Percentiles rank a stretch among this genome's conserved stretches.
phyloP scores from a whole-genome alignment of 2,329 filamentous ascomycete species.

The Alternaria arborescens region DNA sequence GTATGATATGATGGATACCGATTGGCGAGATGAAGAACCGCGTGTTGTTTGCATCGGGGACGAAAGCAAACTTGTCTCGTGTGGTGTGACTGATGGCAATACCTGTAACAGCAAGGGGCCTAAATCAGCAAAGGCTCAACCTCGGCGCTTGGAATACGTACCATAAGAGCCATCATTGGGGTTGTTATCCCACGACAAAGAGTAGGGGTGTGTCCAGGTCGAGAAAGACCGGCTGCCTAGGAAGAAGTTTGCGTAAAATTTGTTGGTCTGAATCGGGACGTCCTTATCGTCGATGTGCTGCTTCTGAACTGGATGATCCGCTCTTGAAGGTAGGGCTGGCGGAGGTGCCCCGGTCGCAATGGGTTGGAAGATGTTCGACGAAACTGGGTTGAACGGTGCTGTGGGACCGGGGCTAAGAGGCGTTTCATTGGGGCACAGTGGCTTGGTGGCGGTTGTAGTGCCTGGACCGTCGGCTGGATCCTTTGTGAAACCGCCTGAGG shows the following conservation, averaged over 20 bases:
- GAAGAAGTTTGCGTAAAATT: slow-evolving; percentile 77
- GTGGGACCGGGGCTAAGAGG: slow-evolving; percentile 42
- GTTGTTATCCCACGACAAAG: slow-evolving; percentile 57
- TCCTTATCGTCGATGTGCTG: slow-evolving; percentile 49
- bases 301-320: slow-evolving; percentile 55
- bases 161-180: slow-evolving; percentile 74
- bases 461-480: slow-evolving; percentile 36
- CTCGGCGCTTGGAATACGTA: background rate
- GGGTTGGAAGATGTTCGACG: slow-evolving; percentile 51
- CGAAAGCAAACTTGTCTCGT: slow-evolving; percentile 67
- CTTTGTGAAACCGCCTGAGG: slow-evolving; percentile 38
- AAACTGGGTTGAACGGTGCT: slow-evolving; percentile 20
- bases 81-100: slow-evolving; percentile 81
- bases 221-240: slow-evolving; percentile 74
- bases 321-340: slow-evolving; percentile 45
- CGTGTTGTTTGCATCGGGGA: slow-evolving; percentile 46
- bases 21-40: slow-evolving; percentile 84
- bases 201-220: slow-evolving; percentile 75
- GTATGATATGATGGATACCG: slow-evolving; percentile 80
- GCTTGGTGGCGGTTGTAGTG: slow-evolving; percentile 27
- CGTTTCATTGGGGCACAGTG: slow-evolving; percentile 39
- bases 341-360: slow-evolving; percentile 54
- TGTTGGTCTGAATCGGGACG: slow-evolving; percentile 74
- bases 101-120: slow-evolving; percentile 1
- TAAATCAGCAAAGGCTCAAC: background rate